A percentile compares a stretch with the other conserved stretches of the same genome.
phyloP scores from a whole-genome alignment of 768 basidiomycete species.

The Solioccasus polychromus region DNA sequence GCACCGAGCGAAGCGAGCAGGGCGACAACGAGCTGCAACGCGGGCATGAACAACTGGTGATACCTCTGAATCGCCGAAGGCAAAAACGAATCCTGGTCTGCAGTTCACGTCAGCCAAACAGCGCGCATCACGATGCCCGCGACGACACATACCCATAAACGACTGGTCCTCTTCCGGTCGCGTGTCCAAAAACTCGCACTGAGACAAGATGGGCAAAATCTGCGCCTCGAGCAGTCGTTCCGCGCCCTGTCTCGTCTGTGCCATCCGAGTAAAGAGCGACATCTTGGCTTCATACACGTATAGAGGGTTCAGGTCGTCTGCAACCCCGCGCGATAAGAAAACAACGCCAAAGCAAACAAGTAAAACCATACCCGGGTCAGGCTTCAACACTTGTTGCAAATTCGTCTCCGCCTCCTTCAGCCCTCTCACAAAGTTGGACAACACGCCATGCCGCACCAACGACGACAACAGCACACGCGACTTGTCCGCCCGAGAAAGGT shows the following conservation, averaged over 20 bases:
- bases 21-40: slow-evolving; percentile 75
- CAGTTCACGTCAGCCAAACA: neutral
- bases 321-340: neutral
- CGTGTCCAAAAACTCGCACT: slow-evolving; percentile 85
- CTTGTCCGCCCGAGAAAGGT: slow-evolving; percentile 68
- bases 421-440: slow-evolving; percentile 78
- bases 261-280: slow-evolving; percentile 82
- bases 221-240: slow-evolving; percentile 81
- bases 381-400: slow-evolving; percentile 73
- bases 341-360: neutral
- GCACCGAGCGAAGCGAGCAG: slow-evolving; percentile 75
- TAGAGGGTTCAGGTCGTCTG: slow-evolving; percentile 85
- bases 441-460: slow-evolving; percentile 69
- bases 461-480: slow-evolving; percentile 57
- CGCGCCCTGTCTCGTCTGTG: slow-evolving; percentile 79
- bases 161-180: slow-evolving; percentile 81
- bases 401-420: slow-evolving; percentile 79
- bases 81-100: slow-evolving; percentile 84
- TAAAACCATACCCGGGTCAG: slow-evolving; percentile 75
- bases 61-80: slow-evolving; percentile 86
- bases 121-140: neutral
- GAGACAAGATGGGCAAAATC: slow-evolving; percentile 66
- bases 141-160: slow-evolving; percentile 60
- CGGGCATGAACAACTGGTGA: slow-evolving; percentile 87
- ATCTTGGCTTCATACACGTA: slow-evolving; percentile 97